Base-by-base conservation (phyloP, 2,329 filamentous ascomycete genomes). In the Passalora sequoiae region DNA sequence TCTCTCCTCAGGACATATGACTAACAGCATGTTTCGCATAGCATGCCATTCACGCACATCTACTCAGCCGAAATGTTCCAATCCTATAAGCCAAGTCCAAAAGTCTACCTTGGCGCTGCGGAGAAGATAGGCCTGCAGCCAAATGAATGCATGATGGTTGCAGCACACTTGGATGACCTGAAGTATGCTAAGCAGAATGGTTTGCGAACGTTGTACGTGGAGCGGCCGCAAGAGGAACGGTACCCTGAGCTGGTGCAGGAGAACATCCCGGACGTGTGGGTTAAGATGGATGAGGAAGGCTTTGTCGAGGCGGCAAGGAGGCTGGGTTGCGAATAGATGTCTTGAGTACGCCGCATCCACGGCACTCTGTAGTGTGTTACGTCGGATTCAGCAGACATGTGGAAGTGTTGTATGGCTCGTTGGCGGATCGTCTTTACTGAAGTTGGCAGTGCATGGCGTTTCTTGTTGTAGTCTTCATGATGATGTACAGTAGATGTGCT, bases 131-230 rank as follows among this genome's bases (percentile, higher is more conserved):
- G 74, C 0, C 49, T 81, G 30, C 55, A 74, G 47, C 75, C 81
- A 0, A 60, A 62, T 2, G 72, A 89, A 58, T 83, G 86, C 44
- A 83, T 79, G 15, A 80, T 92, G 77, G 84, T 92, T 15, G 86
- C 87, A 12, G 81, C 86, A 27, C 86, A 91, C 66, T 66, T 91
- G 45, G 63, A 59, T 4, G 86, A 91, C 63, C 66, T 92, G 42
- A 68, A 77, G 47, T 83, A 75, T 0, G 86, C 86, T 4, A 79
- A 78, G 55, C 60, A 57, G 2, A 74, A 71, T 47, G 86, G 86
- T 0, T 67, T 89, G 47, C 72, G 75, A 55, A 86, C 84, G 0
- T 72, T 92, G 2, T 92, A 89, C 60, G 78, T 92, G 2, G 84
- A 86, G 66, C 71, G 86, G 45, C 62, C 66, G 3, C 54, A 63